Evolutionary conservation across 306 rosid genomes (phyloP).

Genomic region (Acacia crassicarpa): DNA sequence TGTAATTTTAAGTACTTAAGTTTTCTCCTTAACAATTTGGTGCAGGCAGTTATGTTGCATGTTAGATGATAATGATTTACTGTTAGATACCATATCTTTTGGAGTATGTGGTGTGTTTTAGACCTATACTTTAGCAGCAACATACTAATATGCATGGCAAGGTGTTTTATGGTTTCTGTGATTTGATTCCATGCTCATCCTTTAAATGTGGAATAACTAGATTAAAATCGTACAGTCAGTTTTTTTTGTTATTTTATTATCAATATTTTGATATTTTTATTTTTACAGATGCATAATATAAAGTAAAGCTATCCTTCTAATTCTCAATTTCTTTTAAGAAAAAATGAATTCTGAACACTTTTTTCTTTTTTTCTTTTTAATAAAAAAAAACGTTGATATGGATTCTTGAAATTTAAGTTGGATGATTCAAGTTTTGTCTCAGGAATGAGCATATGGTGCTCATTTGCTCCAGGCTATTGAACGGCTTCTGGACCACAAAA

Average conservation of each 20-base stretch:
- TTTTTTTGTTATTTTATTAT: neutral
- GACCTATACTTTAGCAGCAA: conserved; percentile 15
- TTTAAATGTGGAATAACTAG: neutral
- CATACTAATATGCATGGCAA: conserved; percentile 1
- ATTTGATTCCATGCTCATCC: conserved; percentile 3
- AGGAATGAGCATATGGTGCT: neutral
- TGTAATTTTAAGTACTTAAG: neutral
- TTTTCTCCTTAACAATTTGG: neutral
- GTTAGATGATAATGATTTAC: conserved; percentile 25
- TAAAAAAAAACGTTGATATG: neutral
- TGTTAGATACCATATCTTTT: conserved; percentile 10
- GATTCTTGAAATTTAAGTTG: neutral
- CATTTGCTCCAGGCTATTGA: neutral
- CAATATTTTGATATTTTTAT: too few relatives aligned
- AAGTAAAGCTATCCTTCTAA: neutral
- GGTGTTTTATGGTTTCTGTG: conserved; percentile 7
- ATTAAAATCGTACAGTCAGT: neutral
- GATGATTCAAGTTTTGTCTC: neutral
- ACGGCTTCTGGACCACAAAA: conserved; percentile 3
- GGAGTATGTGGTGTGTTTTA: neutral
- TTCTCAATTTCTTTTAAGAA: too few relatives aligned
- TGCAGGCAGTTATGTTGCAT: neutral
- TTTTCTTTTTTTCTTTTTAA: neutral
- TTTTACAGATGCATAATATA: neutral
- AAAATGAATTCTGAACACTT: neutral